phyloP scores from a whole-genome alignment of 2,329 filamentous ascomycete species.

The Colletotrichum melonis region DNA sequence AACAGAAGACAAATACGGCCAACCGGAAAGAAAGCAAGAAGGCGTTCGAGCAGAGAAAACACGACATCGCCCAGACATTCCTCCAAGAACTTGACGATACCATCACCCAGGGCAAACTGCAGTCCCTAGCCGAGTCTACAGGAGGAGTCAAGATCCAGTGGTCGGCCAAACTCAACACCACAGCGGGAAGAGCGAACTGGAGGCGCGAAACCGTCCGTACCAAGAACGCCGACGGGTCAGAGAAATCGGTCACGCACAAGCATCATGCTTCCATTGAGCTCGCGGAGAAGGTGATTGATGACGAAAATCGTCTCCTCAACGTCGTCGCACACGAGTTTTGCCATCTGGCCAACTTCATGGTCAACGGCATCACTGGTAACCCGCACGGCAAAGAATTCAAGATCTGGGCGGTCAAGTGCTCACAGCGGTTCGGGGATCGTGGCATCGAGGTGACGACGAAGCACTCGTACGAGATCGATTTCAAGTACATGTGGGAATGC shows the following conservation, averaged over 20 bases:
- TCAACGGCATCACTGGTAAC: conserved; percentile 78
- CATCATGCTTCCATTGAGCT: conserved; percentile 87
- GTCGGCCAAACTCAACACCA: conserved; percentile 83
- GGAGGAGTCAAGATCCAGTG: conserved; percentile 79
- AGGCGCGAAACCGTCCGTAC: conserved; percentile 66
- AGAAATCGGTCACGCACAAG: conserved; percentile 47
- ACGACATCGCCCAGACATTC: conserved; percentile 72
- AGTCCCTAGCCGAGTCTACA: conserved; percentile 67
- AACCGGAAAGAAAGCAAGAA: conserved; percentile 61
- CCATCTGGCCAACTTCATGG: conserved; percentile 92
- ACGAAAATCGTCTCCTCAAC: conserved; percentile 82
- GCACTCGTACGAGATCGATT: conserved; percentile 90
- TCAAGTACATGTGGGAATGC: conserved; percentile 92
- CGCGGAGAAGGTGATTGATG: conserved; percentile 87
- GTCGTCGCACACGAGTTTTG: conserved; percentile 98
- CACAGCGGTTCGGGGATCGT: conserved; percentile 65
- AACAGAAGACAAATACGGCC: conserved; percentile 38
- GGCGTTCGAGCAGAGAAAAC: conserved; percentile 71
- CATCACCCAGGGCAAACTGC: conserved; percentile 71
- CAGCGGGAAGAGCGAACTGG: conserved; percentile 82
- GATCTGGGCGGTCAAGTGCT: conserved; percentile 71
- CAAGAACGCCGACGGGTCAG: conserved; percentile 40
- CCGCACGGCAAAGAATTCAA: conserved; percentile 91
- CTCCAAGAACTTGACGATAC: conserved; percentile 74
- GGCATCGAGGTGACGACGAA: conserved; percentile 88